phyloP scores from a whole-genome alignment of 164 flowering plant species.

The grape (Vitis vinifera) region DNA sequence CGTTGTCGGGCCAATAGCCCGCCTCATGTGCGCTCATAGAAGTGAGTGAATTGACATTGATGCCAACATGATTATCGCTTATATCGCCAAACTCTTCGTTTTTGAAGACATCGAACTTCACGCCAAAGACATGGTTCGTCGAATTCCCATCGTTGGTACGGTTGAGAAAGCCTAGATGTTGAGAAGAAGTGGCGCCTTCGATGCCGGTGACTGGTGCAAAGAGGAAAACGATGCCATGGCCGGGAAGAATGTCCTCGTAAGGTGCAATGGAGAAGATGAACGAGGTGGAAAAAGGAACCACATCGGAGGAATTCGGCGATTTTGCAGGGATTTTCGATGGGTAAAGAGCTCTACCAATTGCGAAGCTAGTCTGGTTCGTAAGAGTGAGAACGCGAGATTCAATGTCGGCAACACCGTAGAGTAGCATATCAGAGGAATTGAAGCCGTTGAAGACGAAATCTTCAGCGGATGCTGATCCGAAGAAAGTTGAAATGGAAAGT shows the following conservation, averaged over 20 bases:
- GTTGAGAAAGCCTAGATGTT: slow-evolving; percentile 52
- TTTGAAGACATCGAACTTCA: slow-evolving; percentile 60
- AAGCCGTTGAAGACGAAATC: slow-evolving; percentile 17
- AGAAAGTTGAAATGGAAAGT: too few species aligned
- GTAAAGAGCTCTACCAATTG: slow-evolving; percentile 35
- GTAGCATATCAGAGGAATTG: slow-evolving; percentile 7
- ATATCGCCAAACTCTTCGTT: slow-evolving; percentile 56
- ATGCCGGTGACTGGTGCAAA: slow-evolving; percentile 44
- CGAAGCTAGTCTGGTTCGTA: slow-evolving; percentile 24
- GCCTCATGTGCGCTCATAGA: slow-evolving; percentile 37
- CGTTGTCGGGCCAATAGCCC: slow-evolving; percentile 43
- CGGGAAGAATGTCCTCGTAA: slow-evolving; percentile 30
- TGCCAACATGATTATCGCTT: slow-evolving; percentile 56
- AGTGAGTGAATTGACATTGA: slow-evolving; percentile 50
- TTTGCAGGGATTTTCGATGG: slow-evolving; percentile 25
- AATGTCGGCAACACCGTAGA: slow-evolving; percentile 16
- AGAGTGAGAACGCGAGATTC: slow-evolving; percentile 22
- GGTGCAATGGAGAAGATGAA: slow-evolving; percentile 72
- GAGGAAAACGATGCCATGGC: slow-evolving; percentile 63
- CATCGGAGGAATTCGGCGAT: slow-evolving; percentile 9
- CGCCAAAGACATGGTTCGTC: slow-evolving; percentile 51
- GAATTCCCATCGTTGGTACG: slow-evolving; percentile 31
- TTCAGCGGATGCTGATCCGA: not conserved
- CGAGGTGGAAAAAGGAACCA: slow-evolving; percentile 30
- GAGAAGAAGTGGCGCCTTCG: slow-evolving; percentile 36